Evolutionary conservation across 108 stramenopile genomes (phyloP).

Genomic region (Ochromonas danica): DNA sequence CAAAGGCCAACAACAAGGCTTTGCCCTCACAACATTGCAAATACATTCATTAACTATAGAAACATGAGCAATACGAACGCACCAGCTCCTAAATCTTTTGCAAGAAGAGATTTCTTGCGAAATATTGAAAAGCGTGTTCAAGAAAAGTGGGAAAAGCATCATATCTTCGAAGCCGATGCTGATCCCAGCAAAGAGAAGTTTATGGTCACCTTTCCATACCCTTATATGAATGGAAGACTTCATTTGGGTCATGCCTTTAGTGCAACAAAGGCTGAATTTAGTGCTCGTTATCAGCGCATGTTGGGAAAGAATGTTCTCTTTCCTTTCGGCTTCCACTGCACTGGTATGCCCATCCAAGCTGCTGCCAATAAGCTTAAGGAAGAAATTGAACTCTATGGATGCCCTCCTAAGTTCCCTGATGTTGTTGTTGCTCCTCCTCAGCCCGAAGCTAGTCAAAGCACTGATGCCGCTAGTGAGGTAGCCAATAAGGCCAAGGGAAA

Average conservation of each 20-base stretch:
- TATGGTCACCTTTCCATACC: slow-evolving; percentile 96
- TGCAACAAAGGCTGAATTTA: slow-evolving; percentile 92
- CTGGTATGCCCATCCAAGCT: slow-evolving; percentile 98
- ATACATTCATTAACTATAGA: too few relatives aligned
- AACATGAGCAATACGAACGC: too few relatives aligned
- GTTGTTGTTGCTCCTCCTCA: slow-evolving; percentile 63
- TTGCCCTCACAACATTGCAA: too few relatives aligned
- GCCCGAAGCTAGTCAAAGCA: slow-evolving; percentile 47
- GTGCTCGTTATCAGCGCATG: slow-evolving; percentile 85
- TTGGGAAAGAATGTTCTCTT: slow-evolving; percentile 90
- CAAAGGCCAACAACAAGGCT: too few relatives aligned
- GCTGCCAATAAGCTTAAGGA: slow-evolving; percentile 95
- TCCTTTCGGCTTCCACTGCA: slow-evolving; percentile 98
- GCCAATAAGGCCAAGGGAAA: slow-evolving; percentile 57
- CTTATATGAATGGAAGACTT: slow-evolving; percentile 95
- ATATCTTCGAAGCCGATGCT: background rate
- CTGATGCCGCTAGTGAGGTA: slow-evolving; percentile 45
- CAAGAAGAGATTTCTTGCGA: slow-evolving; percentile 44
- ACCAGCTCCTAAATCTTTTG: background rate
- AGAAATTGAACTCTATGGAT: slow-evolving; percentile 80
- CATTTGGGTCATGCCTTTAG: slow-evolving; percentile 97
- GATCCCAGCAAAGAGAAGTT: slow-evolving; percentile 59
- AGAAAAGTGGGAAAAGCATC: slow-evolving; percentile 49
- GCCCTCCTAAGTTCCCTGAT: slow-evolving; percentile 82
- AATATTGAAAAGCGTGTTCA: slow-evolving; percentile 52